Evolutionary conservation across 2,329 filamentous ascomycete species (phyloP).

Genomic region (Cryoendolithus antarcticus): DNA sequence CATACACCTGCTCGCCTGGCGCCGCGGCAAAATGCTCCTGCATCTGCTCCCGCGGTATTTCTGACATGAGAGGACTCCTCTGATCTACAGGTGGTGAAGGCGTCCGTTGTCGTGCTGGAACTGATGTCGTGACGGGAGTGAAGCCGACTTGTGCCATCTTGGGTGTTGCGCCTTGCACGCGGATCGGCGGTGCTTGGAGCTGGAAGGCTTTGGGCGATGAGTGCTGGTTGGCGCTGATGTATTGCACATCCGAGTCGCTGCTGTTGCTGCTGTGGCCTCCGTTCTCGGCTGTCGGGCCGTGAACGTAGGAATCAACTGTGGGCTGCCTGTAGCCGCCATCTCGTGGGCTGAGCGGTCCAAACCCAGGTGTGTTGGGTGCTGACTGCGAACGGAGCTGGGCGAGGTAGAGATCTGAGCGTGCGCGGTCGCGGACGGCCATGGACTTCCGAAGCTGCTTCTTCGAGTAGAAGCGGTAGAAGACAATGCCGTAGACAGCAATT

Average conservation of each 20-base stretch:
- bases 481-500: slow-evolving; percentile 81
- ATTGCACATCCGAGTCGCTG: slow-evolving; percentile 37
- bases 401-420: slow-evolving; percentile 88
- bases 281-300: slow-evolving; percentile 23
- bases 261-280: slow-evolving; percentile 6
- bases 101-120: slow-evolving; percentile 10
- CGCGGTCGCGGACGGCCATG: slow-evolving; percentile 90
- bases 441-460: slow-evolving; percentile 93
- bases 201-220: slow-evolving; percentile 53
- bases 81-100: slow-evolving; percentile 20
- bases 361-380: slow-evolving; percentile 64
- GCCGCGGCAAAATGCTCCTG: slow-evolving; percentile 57
- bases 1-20: slow-evolving; percentile 74
- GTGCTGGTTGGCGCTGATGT: slow-evolving; percentile 44
- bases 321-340: slow-evolving; percentile 39
- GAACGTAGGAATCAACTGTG: slow-evolving; percentile 27
- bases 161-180: slow-evolving; percentile 66
- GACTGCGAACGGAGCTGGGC: slow-evolving; percentile 58
- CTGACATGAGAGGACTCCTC: slow-evolving; percentile 26
- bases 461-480: slow-evolving; percentile 96
- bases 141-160: slow-evolving; percentile 54
- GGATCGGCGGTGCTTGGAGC: slow-evolving; percentile 72
- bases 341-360: slow-evolving; percentile 49
- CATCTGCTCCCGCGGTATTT: slow-evolving; percentile 30
- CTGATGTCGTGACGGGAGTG: slow-evolving; percentile 28